A percentile compares a stretch with the other conserved stretches of the same genome.
Conservation (phyloP, 345 rosid species). For the Euphorbia pulcherrima region DNA sequence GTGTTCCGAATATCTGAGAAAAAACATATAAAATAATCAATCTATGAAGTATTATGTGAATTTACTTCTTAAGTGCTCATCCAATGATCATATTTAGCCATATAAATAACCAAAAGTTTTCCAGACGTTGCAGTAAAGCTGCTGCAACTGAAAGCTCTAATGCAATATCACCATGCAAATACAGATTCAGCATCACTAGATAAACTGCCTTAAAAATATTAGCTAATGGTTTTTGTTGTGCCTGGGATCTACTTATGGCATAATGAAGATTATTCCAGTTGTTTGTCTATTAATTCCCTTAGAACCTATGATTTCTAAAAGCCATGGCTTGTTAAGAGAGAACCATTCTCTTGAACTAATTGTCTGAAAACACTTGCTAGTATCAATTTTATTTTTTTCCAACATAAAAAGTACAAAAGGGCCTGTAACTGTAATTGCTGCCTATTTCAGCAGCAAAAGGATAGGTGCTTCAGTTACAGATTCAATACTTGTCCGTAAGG, state of each 20-base stretch:
- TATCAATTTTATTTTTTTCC: background rate
- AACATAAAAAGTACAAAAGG: background rate
- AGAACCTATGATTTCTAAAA: background rate
- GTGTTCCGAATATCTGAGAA: conserved; percentile 73
- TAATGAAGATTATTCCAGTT: background rate
- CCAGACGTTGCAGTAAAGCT: background rate
- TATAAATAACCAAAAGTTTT: background rate
- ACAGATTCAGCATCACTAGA: background rate
- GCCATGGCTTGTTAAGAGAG: background rate
- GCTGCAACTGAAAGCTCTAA: background rate
- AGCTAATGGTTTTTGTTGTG: background rate
- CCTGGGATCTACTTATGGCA: background rate
- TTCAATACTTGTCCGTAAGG: background rate
- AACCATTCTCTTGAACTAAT: background rate
- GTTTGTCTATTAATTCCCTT: background rate
- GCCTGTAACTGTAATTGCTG: background rate
- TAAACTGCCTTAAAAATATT: background rate
- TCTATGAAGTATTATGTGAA: background rate
- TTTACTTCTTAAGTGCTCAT: no score
- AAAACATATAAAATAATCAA: conserved; percentile 7
- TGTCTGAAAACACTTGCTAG: background rate
- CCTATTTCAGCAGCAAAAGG: background rate
- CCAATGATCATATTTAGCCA: background rate
- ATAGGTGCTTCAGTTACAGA: background rate
- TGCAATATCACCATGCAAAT: background rate